Conservation (phyloP, 306 rosid species). For the Cucurbita argyrosperma region DNA sequence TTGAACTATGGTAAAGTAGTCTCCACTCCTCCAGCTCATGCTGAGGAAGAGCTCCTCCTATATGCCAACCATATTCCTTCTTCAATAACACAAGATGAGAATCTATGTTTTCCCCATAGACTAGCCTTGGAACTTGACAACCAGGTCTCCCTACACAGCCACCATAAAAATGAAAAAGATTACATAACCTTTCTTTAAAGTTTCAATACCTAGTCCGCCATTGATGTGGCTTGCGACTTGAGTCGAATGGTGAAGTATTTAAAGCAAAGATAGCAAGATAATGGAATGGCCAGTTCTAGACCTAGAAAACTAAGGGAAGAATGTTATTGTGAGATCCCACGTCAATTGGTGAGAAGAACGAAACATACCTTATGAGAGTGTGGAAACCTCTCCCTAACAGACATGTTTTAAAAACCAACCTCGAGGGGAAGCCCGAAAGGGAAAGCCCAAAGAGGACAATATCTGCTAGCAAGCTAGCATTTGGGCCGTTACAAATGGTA, state of each 20-base stretch:
- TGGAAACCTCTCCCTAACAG: too few species aligned
- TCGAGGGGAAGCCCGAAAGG: too few species aligned
- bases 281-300: background rate
- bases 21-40: slow-evolving; percentile 76
- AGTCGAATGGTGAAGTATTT: background rate
- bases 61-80: slow-evolving; percentile 82
- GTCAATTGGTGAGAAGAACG: too few species aligned
- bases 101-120: slow-evolving; percentile 30
- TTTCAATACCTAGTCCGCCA: background rate
- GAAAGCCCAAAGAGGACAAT: too few species aligned
- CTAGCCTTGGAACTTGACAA: slow-evolving; percentile 52
- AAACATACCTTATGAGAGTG: too few species aligned
- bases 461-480: too few species aligned
- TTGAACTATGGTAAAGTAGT: slow-evolving; percentile 79
- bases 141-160: slow-evolving; percentile 50
- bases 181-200: background rate
- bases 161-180: background rate
- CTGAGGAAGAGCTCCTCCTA: slow-evolving; percentile 78
- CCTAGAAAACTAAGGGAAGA: background rate
- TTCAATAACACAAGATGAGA: slow-evolving; percentile 39
- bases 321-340: too few species aligned
- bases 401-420: too few species aligned
- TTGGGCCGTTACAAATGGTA: too few species aligned
- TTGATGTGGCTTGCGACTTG: background rate
- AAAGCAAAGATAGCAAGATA: background rate